These are phyloP conservation scores for Aspergillus quadricinctus DNA, from an alignment of 2,329 filamentous ascomycete genomes.

Conservation along the genomic window DNA sequence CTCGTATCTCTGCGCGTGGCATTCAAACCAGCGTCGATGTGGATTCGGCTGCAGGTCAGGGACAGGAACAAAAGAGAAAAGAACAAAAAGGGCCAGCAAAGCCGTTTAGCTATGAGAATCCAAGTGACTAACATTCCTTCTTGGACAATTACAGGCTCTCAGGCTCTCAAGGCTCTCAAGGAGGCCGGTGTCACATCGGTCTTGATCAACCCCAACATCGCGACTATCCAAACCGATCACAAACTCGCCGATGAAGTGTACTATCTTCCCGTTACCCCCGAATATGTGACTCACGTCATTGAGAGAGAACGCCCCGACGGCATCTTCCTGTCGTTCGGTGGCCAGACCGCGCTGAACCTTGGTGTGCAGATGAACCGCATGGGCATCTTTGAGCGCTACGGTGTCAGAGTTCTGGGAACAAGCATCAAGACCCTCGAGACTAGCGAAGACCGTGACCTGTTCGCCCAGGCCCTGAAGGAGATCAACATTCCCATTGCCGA, in stretches of 20 bases:
- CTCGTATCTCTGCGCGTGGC: background rate
- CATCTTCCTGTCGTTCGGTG: slow-evolving; percentile 95
- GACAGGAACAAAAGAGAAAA: background rate
- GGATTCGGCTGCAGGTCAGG: background rate
- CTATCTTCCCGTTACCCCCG: slow-evolving; percentile 94
- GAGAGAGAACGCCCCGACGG: slow-evolving; percentile 93
- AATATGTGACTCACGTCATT: slow-evolving; percentile 97
- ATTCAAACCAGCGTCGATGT: background rate
- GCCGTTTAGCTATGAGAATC: background rate
- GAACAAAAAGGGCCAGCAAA: background rate
- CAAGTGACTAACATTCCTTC: slow-evolving; percentile 17
- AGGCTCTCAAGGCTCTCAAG: slow-evolving; percentile 94
- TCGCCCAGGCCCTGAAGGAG: slow-evolving; percentile 91
- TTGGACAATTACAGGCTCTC: slow-evolving; percentile 61
- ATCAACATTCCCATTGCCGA: slow-evolving; percentile 97
- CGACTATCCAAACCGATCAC: slow-evolving; percentile 96
- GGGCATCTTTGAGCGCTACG: slow-evolving; percentile 92
- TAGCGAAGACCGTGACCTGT: slow-evolving; percentile 92
- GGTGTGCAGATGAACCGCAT: slow-evolving; percentile 96
- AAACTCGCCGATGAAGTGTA: slow-evolving; percentile 95
- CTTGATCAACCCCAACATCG: slow-evolving; percentile 96
- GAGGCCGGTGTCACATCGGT: slow-evolving; percentile 89
- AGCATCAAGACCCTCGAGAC: slow-evolving; percentile 91
- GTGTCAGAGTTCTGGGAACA: slow-evolving; percentile 91
- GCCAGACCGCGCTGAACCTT: slow-evolving; percentile 93